Base-by-base conservation (phyloP, 78 protist species). In the Ministeria vibrans region DNA sequence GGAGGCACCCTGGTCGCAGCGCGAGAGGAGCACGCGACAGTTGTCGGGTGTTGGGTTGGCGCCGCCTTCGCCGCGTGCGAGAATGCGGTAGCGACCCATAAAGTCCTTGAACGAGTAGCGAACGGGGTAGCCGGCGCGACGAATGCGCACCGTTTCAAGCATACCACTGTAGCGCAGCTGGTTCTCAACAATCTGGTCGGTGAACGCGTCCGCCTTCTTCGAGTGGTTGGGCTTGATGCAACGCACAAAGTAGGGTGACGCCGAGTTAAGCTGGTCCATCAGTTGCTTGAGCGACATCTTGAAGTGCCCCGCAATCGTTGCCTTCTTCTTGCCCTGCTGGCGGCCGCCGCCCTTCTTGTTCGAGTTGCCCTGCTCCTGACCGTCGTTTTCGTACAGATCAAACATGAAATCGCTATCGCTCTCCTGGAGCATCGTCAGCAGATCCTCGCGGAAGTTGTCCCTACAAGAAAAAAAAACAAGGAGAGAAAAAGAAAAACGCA, bases 41-140 rank as follows among this genome's bases (percentile, higher is more conserved):
- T 41, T 28, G 27, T 70, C 76, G 59, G 59, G 66, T 15, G 18
- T 44, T 9, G 34, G 30, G 28, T 44, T 22, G 36, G 53, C 27
- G 61, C 25, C 2, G 36, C 2, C n/a, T 11, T 22, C 39, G 36
- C 69, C 69, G 46, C 5, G 20, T 25, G 34, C 32, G 22, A 27
- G 46, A 46, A 11, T 42, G n/a, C 41, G 34, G 85, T 69, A 84
- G 34, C 86, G 83, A n/a, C 0, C 4, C 64, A 22, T 18, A 46
- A 90, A 90, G 46, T 81, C 82, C 44, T 2, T 22, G 30, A 73
- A 73, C 34, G 6, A 7, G 32, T 1, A 0, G 34, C 78, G 78
- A 22, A 73, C 46, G 59, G 96, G 92, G 28, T 81, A 92, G 30
- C 93, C 95, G 18, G 62, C 41, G 77, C 92, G 76, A 30, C 72